These are phyloP conservation scores for Clitopilus passeckerianus DNA, from an alignment of 768 basidiomycete species.

Conservation along the genomic window DNA sequence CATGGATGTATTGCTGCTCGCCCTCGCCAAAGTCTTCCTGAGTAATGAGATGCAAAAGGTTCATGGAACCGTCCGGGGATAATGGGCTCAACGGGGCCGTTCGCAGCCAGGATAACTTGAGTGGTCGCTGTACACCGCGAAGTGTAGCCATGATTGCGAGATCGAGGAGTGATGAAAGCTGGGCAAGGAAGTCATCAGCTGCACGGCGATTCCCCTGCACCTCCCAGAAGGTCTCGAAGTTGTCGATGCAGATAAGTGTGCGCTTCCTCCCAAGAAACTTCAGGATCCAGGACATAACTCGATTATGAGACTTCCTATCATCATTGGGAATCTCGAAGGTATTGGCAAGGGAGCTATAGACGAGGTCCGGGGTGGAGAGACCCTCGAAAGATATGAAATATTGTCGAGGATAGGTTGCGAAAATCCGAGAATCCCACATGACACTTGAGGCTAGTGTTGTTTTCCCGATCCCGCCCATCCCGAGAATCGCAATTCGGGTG, in stretches of 20 bases:
- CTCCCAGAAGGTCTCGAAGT: not conserved
- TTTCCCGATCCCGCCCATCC: slow-evolving; percentile 5
- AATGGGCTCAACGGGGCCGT: not conserved
- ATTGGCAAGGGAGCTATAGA: not conserved
- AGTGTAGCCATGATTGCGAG: not conserved
- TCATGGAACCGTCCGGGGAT: not conserved
- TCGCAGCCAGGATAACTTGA: not conserved
- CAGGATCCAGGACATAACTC: not conserved
- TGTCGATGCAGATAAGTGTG: not conserved
- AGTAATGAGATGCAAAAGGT: not conserved
- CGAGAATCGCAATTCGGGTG: not conserved
- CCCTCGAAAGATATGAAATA: not conserved
- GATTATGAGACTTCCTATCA: not conserved
- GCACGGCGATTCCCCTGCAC: not conserved
- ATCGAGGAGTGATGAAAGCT: not conserved
- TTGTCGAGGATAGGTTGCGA: not conserved
- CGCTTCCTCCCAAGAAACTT: not conserved
- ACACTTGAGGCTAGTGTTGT: slow-evolving; percentile 1
- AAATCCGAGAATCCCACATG: not conserved
- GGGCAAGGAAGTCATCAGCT: not conserved
- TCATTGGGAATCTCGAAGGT: not conserved
- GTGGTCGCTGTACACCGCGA: not conserved
- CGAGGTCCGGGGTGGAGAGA: not conserved
- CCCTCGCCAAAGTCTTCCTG: not conserved
- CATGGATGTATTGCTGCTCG: not conserved